A percentile compares a stretch with the other conserved stretches of the same genome.
phyloP scores from a whole-genome alignment of 306 rosid species.

The Quercus cerris region DNA sequence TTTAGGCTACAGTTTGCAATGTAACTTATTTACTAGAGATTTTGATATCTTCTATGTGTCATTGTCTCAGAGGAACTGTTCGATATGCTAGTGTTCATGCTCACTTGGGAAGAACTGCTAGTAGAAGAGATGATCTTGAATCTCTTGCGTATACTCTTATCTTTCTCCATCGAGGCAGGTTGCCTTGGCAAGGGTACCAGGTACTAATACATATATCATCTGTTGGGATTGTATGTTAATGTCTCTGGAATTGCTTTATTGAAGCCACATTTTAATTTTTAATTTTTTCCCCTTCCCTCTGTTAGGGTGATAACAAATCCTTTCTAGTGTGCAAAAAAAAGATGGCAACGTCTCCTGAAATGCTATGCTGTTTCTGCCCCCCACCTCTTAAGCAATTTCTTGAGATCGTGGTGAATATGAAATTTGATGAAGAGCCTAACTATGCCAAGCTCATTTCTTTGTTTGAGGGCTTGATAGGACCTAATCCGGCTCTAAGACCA shows the following conservation, averaged over 20 bases:
- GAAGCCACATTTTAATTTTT: not conserved
- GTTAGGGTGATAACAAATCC: slow-evolving; percentile 81
- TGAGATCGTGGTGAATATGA: slow-evolving; percentile 90
- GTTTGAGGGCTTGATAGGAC: slow-evolving; percentile 78
- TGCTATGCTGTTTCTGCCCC: slow-evolving; percentile 90
- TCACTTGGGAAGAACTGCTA: slow-evolving; percentile 94
- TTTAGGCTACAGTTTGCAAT: not conserved
- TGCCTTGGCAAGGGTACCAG: slow-evolving; percentile 98
- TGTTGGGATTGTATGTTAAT: slow-evolving; percentile 14
- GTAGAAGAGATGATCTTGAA: slow-evolving; percentile 95
- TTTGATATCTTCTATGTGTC: slow-evolving; percentile 1
- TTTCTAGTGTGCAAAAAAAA: slow-evolving; percentile 74
- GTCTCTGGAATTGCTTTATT: slow-evolving; percentile 1
- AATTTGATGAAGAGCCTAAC: slow-evolving; percentile 95
- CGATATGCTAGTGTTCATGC: slow-evolving; percentile 99
- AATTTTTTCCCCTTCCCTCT: slow-evolving; percentile 1
- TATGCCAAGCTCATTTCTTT: slow-evolving; percentile 76
- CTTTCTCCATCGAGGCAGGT: slow-evolving; percentile 83
- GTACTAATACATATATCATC: slow-evolving; percentile 27
- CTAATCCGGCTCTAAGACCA: slow-evolving; percentile 86
- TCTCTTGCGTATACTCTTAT: slow-evolving; percentile 93
- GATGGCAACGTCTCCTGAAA: slow-evolving; percentile 95
- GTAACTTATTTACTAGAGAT: not conserved
- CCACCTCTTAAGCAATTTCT: slow-evolving; percentile 82
- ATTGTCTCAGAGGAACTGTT: slow-evolving; percentile 71